Base-by-base conservation (phyloP, 2,329 filamentous ascomycete species). In the Colletotrichum chrysophilum region DNA sequence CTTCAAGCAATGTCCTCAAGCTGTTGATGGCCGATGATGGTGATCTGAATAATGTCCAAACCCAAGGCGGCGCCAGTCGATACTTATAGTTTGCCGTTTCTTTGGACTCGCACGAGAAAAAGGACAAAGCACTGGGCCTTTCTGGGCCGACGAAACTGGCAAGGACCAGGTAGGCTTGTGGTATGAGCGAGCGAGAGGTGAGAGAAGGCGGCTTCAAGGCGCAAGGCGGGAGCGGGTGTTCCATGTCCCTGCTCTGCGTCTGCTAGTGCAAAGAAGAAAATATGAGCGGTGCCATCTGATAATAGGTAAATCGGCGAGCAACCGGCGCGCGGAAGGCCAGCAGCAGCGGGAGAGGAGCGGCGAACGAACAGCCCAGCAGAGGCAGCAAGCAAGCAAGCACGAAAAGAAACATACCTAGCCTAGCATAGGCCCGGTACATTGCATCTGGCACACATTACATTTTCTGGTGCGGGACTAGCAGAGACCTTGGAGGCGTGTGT, bases 221-320 rank as follows among this genome's bases (percentile, higher is more conserved):
- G 73, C 38, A 43, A 43, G 38, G 38, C 38, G 38, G 56, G 69
- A 72, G 70, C 69, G 64, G 30, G 56, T 75, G 73, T 68, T 73
- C 73, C 69, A 73, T 67, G 73, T 73, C 73, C 70, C 73, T 73
- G 73, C 62, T 67, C 70, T 68, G 28, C 55, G 69, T 43, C 61
- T 73, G 56, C 69, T 72, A 67, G 72, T 75, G 72, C 69, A 75
- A 64, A 75, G 70, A 75, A 75, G 73, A 75, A 75, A 75, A 48
- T 56, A 75, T 68, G 43, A 38, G 70, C 73, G 30, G 69, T 75
- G 73, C 64, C 73, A 75, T 75, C 70, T 75, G 73, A 73, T 75
- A 68, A 73, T 71, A 43, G 28, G 28, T 56, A 43, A 43, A 52
- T 68, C 70, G 73, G 73, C 62, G 69, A 75, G 64, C 64, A 73